Percentiles rank a stretch among this genome's conserved stretches.
Evolutionary conservation across 2,329 filamentous ascomycete species (phyloP).

Genomic region (Ophiosphaerella korrae): DNA sequence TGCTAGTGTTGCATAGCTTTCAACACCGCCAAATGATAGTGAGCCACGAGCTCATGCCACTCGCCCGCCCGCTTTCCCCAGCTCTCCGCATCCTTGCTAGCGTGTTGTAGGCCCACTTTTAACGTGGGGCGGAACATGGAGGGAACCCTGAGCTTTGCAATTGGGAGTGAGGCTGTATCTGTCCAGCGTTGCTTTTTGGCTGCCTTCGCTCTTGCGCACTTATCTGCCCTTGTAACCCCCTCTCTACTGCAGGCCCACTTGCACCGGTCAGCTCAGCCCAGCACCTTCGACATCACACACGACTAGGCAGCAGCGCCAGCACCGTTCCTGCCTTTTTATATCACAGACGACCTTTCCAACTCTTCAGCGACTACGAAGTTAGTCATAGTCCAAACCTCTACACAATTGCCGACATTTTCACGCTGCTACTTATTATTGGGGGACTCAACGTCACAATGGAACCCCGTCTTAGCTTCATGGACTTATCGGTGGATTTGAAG

Average conservation of each 20-base stretch:
- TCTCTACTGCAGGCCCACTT: conserved; percentile 4
- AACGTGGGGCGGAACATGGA: conserved; percentile 5
- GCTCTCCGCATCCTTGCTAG: background rate
- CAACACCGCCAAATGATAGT: background rate
- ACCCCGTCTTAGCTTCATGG: conserved; percentile 36
- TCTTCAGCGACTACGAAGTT: too few species aligned
- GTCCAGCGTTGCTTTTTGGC: conserved; percentile 5
- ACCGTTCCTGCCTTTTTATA: background rate
- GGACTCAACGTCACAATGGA: conserved; percentile 27
- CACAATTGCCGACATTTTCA: background rate
- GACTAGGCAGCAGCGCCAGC: conserved; percentile 8
- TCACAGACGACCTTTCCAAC: too few species aligned
- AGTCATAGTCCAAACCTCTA: background rate
- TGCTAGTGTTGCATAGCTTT: too few species aligned
- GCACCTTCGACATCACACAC: background rate
- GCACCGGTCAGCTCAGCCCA: conserved; percentile 11
- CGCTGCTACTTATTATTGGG: background rate
- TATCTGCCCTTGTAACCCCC: background rate
- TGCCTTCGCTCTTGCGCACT: conserved; percentile 5
- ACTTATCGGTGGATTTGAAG: conserved; percentile 47
- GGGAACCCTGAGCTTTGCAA: conserved; percentile 1
- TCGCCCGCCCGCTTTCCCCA: background rate
- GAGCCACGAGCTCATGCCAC: background rate
- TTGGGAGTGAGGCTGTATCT: conserved; percentile 19
- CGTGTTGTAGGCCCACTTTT: background rate